Conservation (phyloP, 305 asterid species). For the Vinca major region DNA sequence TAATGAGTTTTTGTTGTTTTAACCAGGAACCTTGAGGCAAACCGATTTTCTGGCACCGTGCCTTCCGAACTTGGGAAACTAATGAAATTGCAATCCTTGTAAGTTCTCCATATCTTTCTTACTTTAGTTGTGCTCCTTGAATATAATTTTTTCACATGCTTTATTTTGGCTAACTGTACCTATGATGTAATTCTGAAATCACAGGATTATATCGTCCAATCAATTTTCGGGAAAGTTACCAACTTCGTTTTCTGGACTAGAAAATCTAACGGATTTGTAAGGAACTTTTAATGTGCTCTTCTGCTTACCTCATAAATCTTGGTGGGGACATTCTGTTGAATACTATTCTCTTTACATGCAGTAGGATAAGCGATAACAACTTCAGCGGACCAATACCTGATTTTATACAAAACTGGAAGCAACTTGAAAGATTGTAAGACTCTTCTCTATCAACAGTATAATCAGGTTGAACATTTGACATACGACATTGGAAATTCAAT, state of each 20-base stretch:
- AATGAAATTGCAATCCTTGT: constrained; percentile 54
- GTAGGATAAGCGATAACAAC: constrained; percentile 75
- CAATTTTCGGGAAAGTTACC: constrained; percentile 59
- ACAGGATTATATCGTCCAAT: constrained; percentile 82
- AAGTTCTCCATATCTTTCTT: constrained; percentile 26
- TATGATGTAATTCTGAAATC: constrained; percentile 13
- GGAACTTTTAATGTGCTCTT: constrained; percentile 21
- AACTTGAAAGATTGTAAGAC: constrained; percentile 58
- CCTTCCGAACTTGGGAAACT: constrained; percentile 66
- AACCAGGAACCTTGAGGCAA: constrained; percentile 79
- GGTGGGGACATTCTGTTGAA: constrained; percentile 13
- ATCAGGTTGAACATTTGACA: constrained; percentile 3
- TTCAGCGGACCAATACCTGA: constrained; percentile 65
- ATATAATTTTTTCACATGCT: constrained; percentile 4
- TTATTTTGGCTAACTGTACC: not conserved
- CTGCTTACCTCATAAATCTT: not conserved
- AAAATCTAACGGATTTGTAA: constrained; percentile 67
- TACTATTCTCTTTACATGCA: constrained; percentile 27
- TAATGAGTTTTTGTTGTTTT: constrained; percentile 1
- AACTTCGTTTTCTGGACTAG: constrained; percentile 43
- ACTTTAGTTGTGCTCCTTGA: constrained; percentile 7
- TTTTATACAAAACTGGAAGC: constrained; percentile 73
- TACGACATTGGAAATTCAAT: not conserved
- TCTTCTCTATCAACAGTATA: constrained; percentile 12
- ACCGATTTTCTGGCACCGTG: constrained; percentile 64